A percentile compares a stretch with the other conserved stretches of the same genome.
Evolutionary conservation across 192 early-diverging fungal genomes (phyloP).

Genomic region (Tieghemiomyces parasiticus): DNA sequence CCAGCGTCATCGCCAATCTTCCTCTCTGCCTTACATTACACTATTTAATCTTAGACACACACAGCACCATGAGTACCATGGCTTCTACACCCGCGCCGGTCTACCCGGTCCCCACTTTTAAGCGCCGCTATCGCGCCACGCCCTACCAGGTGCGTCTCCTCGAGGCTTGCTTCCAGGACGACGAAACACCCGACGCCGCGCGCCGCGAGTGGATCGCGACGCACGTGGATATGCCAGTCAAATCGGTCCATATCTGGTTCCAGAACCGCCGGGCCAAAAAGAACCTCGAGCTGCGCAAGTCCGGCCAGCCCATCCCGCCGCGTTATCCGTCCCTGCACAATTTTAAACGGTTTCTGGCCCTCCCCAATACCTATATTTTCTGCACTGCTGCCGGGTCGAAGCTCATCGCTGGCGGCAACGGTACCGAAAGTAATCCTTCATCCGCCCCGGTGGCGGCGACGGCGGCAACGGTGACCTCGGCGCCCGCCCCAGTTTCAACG

Average conservation of each 20-base stretch:
- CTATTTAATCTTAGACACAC: no score
- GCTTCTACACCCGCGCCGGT: no score
- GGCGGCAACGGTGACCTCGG: no score
- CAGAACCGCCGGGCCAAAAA: conserved; percentile 12
- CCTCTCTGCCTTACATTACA: no score
- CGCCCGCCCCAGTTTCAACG: no score
- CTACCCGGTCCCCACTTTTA: background rate
- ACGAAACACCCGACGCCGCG: conserved; percentile 6
- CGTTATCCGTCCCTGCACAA: conserved; percentile 11
- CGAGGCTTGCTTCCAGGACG: conserved; percentile 2
- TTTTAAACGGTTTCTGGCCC: conserved; percentile 9
- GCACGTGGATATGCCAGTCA: conserved; percentile 8
- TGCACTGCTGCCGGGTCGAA: background rate
- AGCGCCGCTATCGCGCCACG: conserved; percentile 11
- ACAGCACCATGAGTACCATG: no score
- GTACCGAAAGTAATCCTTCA: no score
- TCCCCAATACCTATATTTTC: conserved; percentile 11
- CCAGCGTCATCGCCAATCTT: no score
- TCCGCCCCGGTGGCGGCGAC: no score
- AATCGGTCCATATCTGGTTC: conserved; percentile 12
- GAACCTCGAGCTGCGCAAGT: conserved; percentile 9
- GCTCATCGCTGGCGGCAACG: background rate
- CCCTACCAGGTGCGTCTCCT: conserved; percentile 9
- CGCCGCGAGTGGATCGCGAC: conserved; percentile 7
- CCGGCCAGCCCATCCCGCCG: conserved; percentile 5